Conservation (phyloP, 2,329 filamentous ascomycete genomes). For the Cercospora sp. region DNA sequence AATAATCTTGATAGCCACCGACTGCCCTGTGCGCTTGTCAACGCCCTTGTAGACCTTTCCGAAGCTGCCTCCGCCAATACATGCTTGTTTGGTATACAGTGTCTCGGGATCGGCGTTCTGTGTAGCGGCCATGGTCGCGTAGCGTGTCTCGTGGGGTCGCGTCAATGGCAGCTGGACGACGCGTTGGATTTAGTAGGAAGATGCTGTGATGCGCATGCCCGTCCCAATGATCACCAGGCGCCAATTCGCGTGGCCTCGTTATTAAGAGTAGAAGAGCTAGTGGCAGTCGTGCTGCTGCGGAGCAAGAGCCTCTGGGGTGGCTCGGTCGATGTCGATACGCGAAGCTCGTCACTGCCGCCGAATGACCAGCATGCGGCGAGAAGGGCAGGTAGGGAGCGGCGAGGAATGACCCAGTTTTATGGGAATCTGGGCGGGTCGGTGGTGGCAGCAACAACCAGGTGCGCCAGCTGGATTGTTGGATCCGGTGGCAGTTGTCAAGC, state of each 20-base stretch:
- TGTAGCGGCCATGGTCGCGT: slow-evolving; percentile 29
- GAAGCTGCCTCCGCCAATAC: slow-evolving; percentile 90
- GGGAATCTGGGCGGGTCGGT: background rate
- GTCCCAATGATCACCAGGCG: background rate
- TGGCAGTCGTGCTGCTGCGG: background rate
- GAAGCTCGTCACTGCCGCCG: slow-evolving; percentile 10
- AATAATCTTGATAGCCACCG: slow-evolving; percentile 97
- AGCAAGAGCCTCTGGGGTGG: background rate
- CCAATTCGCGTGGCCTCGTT: background rate
- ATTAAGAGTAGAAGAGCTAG: background rate
- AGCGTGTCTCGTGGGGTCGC: slow-evolving; percentile 4
- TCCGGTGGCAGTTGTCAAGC: slow-evolving; percentile 1
- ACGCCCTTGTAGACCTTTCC: slow-evolving; percentile 99
- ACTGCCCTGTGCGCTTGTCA: slow-evolving; percentile 87
- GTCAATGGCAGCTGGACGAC: slow-evolving; percentile 5
- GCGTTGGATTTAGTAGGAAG: background rate
- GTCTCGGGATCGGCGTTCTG: slow-evolving; percentile 73
- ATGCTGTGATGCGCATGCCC: background rate
- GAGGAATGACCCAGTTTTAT: background rate
- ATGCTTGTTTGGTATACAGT: slow-evolving; percentile 77
- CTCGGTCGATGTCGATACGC: background rate
- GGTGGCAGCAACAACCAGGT: background rate
- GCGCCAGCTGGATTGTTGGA: slow-evolving; percentile 1
- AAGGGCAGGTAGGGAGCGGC: background rate
- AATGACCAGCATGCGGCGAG: slow-evolving; percentile 9